Conservation (phyloP, 352 stramenopile genomes). For the Elongisporangium anandrum region DNA sequence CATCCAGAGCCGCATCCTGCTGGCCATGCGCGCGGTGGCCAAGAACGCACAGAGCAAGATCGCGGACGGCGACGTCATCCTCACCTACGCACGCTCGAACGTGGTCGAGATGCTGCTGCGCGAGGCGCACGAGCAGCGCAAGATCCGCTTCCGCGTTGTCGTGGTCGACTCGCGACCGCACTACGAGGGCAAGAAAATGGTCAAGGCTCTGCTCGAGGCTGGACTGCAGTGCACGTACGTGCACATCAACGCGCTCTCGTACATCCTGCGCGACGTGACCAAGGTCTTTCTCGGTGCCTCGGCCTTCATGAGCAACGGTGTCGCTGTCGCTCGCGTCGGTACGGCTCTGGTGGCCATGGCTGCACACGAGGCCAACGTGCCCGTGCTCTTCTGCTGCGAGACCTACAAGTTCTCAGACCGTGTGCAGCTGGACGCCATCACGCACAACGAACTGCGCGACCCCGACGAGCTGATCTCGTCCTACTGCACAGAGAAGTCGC, state of each 20-base stretch:
- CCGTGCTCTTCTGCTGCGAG: conserved; percentile 97
- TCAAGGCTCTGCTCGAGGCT: conserved; percentile 56
- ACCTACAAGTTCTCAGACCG: conserved; percentile 97
- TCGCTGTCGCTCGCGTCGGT: conserved; percentile 87
- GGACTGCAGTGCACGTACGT: conserved; percentile 92
- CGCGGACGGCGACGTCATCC: conserved; percentile 89
- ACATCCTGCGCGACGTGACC: conserved; percentile 95
- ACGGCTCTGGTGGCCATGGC: conserved; percentile 92
- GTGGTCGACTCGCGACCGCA: conserved; percentile 92
- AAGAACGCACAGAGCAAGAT: conserved; percentile 89
- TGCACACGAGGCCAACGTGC: conserved; percentile 90
- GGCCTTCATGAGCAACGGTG: conserved; percentile 95
- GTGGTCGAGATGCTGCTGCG: conserved; percentile 87
- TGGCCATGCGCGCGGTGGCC: conserved; percentile 88
- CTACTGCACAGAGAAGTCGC: conserved; percentile 50
- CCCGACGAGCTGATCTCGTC: conserved; percentile 82
- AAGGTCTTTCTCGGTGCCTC: conserved; percentile 95
- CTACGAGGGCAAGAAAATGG: conserved; percentile 81
- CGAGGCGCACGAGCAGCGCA: conserved; percentile 28
- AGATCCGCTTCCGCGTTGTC: conserved; percentile 85
- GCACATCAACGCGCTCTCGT: conserved; percentile 92
- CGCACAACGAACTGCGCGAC: conserved; percentile 97
- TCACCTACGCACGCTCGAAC: conserved; percentile 93
- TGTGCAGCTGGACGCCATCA: conserved; percentile 97
- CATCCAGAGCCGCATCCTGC: conserved; percentile 91